These are phyloP conservation scores for Penicillium turbatum DNA, from an alignment of 495 filamentous ascomycete genomes.

Conservation along the genomic window DNA sequence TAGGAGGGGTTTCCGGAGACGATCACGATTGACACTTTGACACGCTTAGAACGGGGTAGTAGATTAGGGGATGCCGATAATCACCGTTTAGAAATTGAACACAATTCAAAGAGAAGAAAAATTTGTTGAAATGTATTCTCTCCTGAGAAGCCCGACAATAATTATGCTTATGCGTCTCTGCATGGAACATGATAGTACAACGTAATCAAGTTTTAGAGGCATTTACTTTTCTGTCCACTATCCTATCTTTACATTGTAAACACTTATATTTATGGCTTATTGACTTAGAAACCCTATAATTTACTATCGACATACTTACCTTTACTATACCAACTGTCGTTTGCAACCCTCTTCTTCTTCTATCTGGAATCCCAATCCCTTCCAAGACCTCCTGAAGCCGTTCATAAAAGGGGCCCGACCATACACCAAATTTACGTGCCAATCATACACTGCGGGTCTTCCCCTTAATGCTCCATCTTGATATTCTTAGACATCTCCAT, in stretches of 20 bases:
- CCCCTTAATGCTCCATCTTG: constrained; percentile 8
- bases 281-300: too few relatives aligned
- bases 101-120: constrained; percentile 1
- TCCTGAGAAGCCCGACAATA: background rate
- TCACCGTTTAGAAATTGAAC: constrained; percentile 1
- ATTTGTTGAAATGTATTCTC: background rate
- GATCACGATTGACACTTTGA: constrained; percentile 3
- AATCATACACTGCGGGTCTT: constrained; percentile 3
- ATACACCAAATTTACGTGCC: constrained; percentile 5
- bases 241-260: too few relatives aligned
- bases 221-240: background rate
- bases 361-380: background rate
- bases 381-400: constrained; percentile 1
- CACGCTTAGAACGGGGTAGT: constrained; percentile 4
- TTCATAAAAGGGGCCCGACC: constrained; percentile 4
- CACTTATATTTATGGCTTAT: too few relatives aligned
- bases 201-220: background rate
- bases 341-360: background rate
- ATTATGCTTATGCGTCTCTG: constrained; percentile 3
- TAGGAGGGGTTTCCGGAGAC: constrained; percentile 18
- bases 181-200: background rate
- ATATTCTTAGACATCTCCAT: constrained; percentile 11
- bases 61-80: constrained; percentile 6
- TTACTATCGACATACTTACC: too few relatives aligned
- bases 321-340: too few relatives aligned